Conservation (phyloP, 305 asterid species). For the Petunia hybrid region DNA sequence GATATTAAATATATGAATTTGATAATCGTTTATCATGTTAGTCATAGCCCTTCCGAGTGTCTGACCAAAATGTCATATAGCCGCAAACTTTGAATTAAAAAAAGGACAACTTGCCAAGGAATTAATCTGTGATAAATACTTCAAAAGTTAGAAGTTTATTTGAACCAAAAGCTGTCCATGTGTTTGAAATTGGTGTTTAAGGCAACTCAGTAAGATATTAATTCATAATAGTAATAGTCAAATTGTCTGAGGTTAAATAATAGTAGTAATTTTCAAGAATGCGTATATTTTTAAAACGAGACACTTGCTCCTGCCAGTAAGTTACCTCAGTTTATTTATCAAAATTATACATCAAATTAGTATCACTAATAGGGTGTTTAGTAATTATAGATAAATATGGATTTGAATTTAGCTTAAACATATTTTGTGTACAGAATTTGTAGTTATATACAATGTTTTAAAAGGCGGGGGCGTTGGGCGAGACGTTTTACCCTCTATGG, state of each 20-base stretch:
- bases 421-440: too few species aligned
- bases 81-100: constrained; percentile 6
- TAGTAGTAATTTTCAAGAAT: background rate
- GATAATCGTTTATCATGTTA: background rate
- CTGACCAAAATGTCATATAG: background rate
- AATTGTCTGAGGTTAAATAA: too few species aligned
- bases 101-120: background rate
- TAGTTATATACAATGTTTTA: too few species aligned
- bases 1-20: too few species aligned
- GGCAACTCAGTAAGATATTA: too few species aligned
- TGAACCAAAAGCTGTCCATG: background rate
- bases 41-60: background rate
- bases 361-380: too few species aligned
- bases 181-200: constrained; percentile 1
- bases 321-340: background rate
- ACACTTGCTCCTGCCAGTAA: background rate
- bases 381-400: too few species aligned
- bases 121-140: background rate
- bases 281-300: background rate
- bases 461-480: too few species aligned
- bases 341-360: too few species aligned
- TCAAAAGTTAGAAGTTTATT: constrained; percentile 9
- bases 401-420: too few species aligned
- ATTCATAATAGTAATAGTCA: too few species aligned
- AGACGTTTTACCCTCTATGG: too few species aligned